phyloP scores from a whole-genome alignment of 23 red algal species.

The Gracilaria gracilis region DNA sequence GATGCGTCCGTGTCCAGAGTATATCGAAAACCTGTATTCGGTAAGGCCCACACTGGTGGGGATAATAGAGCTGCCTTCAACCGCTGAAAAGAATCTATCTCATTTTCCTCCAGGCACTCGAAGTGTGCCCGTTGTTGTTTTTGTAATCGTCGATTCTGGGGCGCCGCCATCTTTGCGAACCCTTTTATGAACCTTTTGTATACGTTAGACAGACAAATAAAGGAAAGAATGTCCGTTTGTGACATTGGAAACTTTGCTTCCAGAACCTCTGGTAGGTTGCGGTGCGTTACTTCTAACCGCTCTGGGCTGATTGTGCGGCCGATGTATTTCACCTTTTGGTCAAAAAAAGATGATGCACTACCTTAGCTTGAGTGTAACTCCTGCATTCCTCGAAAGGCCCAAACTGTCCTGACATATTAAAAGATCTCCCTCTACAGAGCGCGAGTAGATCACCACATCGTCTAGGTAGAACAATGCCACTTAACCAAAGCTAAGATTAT shows the following conservation, averaged over 20 bases:
- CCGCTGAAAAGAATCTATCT: constrained; percentile 9
- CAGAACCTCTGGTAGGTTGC: background rate
- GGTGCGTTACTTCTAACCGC: background rate
- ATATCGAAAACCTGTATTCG: background rate
- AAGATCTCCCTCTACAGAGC: background rate
- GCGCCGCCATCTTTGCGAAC: constrained; percentile 4
- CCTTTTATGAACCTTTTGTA: constrained; percentile 46
- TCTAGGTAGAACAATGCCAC: constrained; percentile 6
- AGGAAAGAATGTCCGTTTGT: constrained; percentile 14
- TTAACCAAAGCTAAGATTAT: background rate
- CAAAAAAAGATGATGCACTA: constrained; percentile 18
- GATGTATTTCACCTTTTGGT: constrained; percentile 1
- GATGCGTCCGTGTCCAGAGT: constrained; percentile 38
- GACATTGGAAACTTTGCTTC: constrained; percentile 14
- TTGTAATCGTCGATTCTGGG: background rate
- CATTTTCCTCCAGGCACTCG: background rate
- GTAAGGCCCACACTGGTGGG: constrained; percentile 17
- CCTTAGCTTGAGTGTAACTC: constrained; percentile 3
- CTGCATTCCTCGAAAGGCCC: background rate
- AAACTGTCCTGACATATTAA: constrained; percentile 3
- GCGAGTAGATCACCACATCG: constrained; percentile 20
- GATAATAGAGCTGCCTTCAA: constrained; percentile 15
- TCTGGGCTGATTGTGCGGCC: constrained; percentile 27
- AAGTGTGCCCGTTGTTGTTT: background rate
- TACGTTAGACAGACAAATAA: constrained; percentile 27